A percentile compares a stretch with the other conserved stretches of the same genome.
These are phyloP conservation scores for Apiospora rasikravindrae DNA, from an alignment of 2,329 filamentous ascomycete species.

Conservation along the genomic window DNA sequence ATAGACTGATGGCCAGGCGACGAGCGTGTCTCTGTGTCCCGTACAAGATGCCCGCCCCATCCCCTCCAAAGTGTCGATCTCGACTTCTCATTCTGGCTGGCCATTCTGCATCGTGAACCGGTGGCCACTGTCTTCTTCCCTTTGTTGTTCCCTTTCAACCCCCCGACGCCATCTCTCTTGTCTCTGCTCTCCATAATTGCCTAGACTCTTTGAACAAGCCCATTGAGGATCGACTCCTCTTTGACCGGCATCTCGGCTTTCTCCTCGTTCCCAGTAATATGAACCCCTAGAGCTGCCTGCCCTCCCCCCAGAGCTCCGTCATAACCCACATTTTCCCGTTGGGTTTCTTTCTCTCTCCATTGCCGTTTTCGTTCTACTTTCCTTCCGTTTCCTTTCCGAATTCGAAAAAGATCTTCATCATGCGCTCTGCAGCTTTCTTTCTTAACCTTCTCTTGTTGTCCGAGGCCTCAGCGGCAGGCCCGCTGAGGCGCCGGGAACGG, in stretches of 20 bases:
- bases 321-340: slow-evolving; percentile 15
- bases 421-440: slow-evolving; percentile 36
- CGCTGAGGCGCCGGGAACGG: slow-evolving; percentile 36
- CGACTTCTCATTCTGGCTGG: slow-evolving; percentile 13
- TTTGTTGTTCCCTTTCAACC: slow-evolving; percentile 21
- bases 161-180: neutral
- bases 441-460: slow-evolving; percentile 37
- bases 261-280: slow-evolving; percentile 20
- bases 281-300: slow-evolving; percentile 19
- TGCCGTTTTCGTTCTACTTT: slow-evolving; percentile 7
- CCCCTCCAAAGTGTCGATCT: slow-evolving; percentile 12
- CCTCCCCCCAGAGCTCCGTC: slow-evolving; percentile 12
- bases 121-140: slow-evolving; percentile 19
- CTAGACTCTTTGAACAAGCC: neutral
- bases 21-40: slow-evolving; percentile 1
- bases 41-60: slow-evolving; percentile 23
- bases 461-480: slow-evolving; percentile 38
- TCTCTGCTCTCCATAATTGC: slow-evolving; percentile 15
- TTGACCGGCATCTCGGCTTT: slow-evolving; percentile 22
- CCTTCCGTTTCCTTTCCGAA: slow-evolving; percentile 18
- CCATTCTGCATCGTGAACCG: slow-evolving; percentile 19
- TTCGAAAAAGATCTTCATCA: slow-evolving; percentile 25
- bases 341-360: neutral
- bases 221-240: slow-evolving; percentile 23
- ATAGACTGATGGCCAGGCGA: slow-evolving; percentile 13